These are phyloP conservation scores for Wickerhamiella lipophila DNA, from an alignment of 805 yeast species.

Conservation along the genomic window DNA sequence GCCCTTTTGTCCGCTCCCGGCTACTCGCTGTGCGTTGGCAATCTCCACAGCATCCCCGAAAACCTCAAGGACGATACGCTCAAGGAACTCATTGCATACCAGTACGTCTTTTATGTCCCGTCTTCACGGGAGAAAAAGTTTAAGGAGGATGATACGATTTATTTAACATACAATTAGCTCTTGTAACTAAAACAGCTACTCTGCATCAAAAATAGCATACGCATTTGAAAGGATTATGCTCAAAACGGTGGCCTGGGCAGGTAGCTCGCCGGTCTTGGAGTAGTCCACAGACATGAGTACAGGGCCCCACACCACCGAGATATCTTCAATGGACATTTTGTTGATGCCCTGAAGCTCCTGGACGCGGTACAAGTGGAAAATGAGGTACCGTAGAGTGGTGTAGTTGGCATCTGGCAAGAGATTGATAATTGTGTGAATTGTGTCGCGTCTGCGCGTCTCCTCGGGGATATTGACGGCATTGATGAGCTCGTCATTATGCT, in stretches of 20 bases:
- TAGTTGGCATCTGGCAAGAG: slow-evolving; percentile 90
- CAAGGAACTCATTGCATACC: not conserved
- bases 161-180: not conserved
- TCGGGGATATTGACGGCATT: slow-evolving; percentile 60
- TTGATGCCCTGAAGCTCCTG: slow-evolving; percentile 49
- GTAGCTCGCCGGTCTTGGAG: slow-evolving; percentile 57
- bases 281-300: slow-evolving; percentile 59
- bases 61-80: not conserved
- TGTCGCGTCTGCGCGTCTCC: slow-evolving; percentile 49
- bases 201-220: slow-evolving; percentile 64
- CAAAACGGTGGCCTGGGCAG: slow-evolving; percentile 61
- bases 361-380: slow-evolving; percentile 74
- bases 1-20: not conserved
- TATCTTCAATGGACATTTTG: slow-evolving; percentile 68
- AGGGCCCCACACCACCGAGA: slow-evolving; percentile 94
- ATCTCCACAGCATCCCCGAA: not conserved
- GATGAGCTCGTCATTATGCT: slow-evolving; percentile 48
- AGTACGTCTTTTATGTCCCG: slow-evolving; percentile 1
- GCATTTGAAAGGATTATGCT: slow-evolving; percentile 79
- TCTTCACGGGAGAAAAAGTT: not conserved
- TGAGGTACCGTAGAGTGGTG: slow-evolving; percentile 72
- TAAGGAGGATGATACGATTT: not conserved
- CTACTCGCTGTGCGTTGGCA: not conserved
- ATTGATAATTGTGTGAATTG: slow-evolving; percentile 73
- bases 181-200: slow-evolving; percentile 20